Conservation (phyloP, 179 eudicot genomes). For the Beta macrorhiza region DNA sequence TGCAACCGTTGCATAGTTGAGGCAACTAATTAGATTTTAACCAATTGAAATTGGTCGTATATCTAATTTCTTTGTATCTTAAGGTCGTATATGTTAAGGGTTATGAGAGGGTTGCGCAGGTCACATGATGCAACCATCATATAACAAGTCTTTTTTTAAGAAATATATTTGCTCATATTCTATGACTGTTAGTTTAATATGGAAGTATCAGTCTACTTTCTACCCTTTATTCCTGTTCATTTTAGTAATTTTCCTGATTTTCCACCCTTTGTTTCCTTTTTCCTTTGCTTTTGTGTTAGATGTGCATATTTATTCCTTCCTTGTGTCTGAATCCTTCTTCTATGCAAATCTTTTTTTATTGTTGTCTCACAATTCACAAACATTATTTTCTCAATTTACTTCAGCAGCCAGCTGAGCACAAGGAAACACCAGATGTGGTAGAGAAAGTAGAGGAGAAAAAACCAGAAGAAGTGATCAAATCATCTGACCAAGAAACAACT, state of each 20-base stretch:
- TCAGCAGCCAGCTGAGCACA: slow-evolving; percentile 28
- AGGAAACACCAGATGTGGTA: slow-evolving; percentile 24
- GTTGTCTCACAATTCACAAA: not conserved
- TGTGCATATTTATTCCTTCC: slow-evolving; percentile 31
- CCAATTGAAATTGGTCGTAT: too few species aligned
- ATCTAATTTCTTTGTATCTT: too few species aligned
- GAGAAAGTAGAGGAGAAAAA: slow-evolving; percentile 31
- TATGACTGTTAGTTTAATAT: not conserved
- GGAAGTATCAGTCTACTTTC: not conserved
- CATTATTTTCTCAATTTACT: not conserved
- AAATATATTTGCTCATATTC: too few species aligned
- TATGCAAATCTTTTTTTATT: not conserved
- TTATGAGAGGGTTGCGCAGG: too few species aligned
- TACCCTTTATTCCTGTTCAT: slow-evolving; percentile 20
- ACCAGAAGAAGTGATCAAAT: slow-evolving; percentile 21
- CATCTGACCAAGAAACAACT: slow-evolving; percentile 16
- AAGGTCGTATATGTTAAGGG: too few species aligned
- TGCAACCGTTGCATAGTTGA: too few species aligned
- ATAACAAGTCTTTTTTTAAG: too few species aligned
- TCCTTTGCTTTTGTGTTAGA: not conserved
- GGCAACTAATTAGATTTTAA: too few species aligned
- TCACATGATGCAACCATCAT: too few species aligned
- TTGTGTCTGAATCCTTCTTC: slow-evolving; percentile 24
- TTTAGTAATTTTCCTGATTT: slow-evolving; percentile 1
- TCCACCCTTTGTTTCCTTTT: slow-evolving; percentile 24